Base-by-base conservation (phyloP, 352 stramenopile species). In the Phytophthora citricola region DNA sequence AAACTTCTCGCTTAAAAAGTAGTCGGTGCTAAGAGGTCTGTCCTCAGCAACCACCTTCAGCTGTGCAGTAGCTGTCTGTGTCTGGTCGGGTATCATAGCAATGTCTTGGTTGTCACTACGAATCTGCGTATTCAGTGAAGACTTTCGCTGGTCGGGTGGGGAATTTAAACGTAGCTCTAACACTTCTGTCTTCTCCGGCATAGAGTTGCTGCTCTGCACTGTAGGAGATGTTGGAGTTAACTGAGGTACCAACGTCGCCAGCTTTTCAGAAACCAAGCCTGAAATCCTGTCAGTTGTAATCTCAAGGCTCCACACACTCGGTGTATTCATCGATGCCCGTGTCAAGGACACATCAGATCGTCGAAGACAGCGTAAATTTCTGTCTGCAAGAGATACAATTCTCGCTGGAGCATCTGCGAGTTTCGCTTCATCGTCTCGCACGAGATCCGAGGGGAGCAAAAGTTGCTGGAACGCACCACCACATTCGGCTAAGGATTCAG, bases 1-100 rank as follows among this genome's bases (percentile, higher is more conserved):
- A 65, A 79, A 79, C 27, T 54, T 49, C 31, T 75, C 56, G 41
- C 63, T 79, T 51, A 79, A 54, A 15, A 79, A 63, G 40, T 79
- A 76, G 29, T 79, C 71, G 8, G 71, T 79, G 34, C 54, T 63
- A 15, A 74, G 20, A 39, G 48, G 38, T 15, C 10, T 51, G 29
- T 66, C 64, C 14, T 76, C 67, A 43, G 52, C 46, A 15, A 46
- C n/a, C 14, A 54, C 26, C 36, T 43, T 41, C 17, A 64, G 27
- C 14, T 68, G 71, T 60, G 26, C 8, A 63, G 32, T 41, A 27
- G 29, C 14, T 47, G 17, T 11, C 20, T 24, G 36, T 40, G 34
- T 26, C 20, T 48, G 26, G 40, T 39, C 22, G n/a, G 6, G 38
- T 45, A 49, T 14, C 15, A 32, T 27, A 20, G 4, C 27, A 46